phyloP scores from a whole-genome alignment of 352 stramenopile genomes.

The Peronospora belbahrii region DNA sequence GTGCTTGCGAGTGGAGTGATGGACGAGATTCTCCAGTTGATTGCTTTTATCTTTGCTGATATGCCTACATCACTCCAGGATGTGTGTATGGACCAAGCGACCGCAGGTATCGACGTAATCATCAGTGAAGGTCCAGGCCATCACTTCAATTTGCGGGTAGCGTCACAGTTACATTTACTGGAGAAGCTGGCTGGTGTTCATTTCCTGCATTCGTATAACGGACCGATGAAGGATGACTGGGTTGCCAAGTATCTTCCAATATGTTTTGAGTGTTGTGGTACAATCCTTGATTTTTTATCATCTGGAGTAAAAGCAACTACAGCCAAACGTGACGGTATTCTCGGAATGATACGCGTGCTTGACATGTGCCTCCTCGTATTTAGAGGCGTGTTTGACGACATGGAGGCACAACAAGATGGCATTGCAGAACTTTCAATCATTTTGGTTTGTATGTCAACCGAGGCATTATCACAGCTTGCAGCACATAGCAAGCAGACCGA shows the following conservation, averaged over 20 bases:
- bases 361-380: conserved; percentile 51
- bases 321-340: conserved; percentile 10
- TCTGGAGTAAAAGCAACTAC: conserved; percentile 6
- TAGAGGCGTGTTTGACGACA: conserved; percentile 51
- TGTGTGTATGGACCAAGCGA: conserved; percentile 38
- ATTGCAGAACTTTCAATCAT: conserved; percentile 33
- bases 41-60: conserved; percentile 41
- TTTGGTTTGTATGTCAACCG: conserved; percentile 44
- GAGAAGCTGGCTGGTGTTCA: conserved; percentile 32
- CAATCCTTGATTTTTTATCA: conserved; percentile 43
- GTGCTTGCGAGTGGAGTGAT: conserved; percentile 27
- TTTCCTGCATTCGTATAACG: conserved; percentile 38
- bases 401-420: conserved; percentile 23
- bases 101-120: conserved; percentile 35
- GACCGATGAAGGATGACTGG: conserved; percentile 46
- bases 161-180: conserved; percentile 38
- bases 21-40: conserved; percentile 30
- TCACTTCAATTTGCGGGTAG: conserved; percentile 28
- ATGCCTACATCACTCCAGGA: conserved; percentile 32
- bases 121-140: conserved; percentile 51
- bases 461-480: conserved; percentile 44
- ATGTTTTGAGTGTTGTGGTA: conserved; percentile 61
- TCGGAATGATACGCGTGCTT: conserved; percentile 48
- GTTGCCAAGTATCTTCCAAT: conserved; percentile 51
- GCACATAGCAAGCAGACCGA: conserved; percentile 4